These are phyloP conservation scores for Hansenula sp. DNA, from an alignment of 1,139 yeast genomes.

Conservation along the genomic window DNA sequence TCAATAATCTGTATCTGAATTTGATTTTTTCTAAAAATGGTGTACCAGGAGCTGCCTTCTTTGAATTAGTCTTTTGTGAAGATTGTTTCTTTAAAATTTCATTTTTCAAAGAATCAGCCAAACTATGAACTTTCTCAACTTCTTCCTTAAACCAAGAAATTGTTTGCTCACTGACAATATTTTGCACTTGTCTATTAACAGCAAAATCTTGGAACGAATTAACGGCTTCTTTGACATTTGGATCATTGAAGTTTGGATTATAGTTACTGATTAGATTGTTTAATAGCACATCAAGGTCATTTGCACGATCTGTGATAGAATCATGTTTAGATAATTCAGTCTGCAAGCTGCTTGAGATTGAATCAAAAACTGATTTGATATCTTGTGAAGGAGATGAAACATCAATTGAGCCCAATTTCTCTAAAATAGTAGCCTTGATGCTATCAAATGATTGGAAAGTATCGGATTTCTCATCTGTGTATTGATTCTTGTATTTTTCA, in stretches of 20 bases:
- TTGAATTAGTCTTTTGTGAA: not conserved
- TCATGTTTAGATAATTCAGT: slow-evolving; percentile 1
- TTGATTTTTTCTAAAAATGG: slow-evolving; percentile 12
- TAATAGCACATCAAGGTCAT: slow-evolving; percentile 41
- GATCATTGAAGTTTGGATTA: slow-evolving; percentile 89
- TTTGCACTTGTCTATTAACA: slow-evolving; percentile 11
- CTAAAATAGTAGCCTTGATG: slow-evolving; percentile 13
- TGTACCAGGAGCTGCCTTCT: slow-evolving; percentile 1
- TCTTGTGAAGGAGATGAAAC: slow-evolving; percentile 5
- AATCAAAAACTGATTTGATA: not conserved
- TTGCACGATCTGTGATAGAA: slow-evolving; percentile 14
- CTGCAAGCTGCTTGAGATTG: slow-evolving; percentile 4
- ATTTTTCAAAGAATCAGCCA: not conserved
- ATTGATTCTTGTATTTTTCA: slow-evolving; percentile 4
- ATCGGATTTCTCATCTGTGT: not conserved
- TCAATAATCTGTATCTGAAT: slow-evolving; percentile 10
- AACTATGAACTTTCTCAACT: not conserved
- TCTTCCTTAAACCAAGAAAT: not conserved
- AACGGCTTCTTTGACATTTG: slow-evolving; percentile 77
- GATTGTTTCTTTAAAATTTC: not conserved
- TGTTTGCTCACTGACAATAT: not conserved
- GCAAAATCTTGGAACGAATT: slow-evolving; percentile 51
- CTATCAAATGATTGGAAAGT: slow-evolving; percentile 8
- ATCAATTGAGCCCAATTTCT: slow-evolving; percentile 7
- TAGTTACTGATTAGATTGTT: slow-evolving; percentile 50